Evolutionary conservation across 2,329 filamentous ascomycete species (phyloP).

Genomic region (Mycosphaerella sp.): DNA sequence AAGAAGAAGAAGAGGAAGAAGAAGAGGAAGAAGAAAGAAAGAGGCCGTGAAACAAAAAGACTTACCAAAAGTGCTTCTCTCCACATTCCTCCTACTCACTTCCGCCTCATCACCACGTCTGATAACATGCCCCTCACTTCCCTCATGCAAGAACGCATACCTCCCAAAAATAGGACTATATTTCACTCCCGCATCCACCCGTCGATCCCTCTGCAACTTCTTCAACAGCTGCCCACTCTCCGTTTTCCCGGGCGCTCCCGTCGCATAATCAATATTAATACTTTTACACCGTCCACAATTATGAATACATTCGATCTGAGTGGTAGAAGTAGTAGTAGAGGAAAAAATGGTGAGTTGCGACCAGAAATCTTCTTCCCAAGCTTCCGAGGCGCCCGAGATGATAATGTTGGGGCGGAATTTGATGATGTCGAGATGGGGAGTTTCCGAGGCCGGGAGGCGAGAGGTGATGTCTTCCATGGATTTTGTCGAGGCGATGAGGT

Average conservation of each 20-base stretch:
- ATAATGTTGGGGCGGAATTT: conserved; percentile 47
- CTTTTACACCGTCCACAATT: conserved; percentile 44
- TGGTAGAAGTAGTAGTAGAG: conserved; percentile 10
- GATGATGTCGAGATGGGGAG: conserved; percentile 34
- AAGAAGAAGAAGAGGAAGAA: too few relatives aligned
- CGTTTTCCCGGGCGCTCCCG: conserved; percentile 37
- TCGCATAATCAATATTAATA: conserved; percentile 45
- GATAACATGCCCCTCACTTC: conserved; percentile 30
- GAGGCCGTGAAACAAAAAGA: conserved; percentile 4
- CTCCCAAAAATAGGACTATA: conserved; percentile 46
- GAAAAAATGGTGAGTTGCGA: conserved; percentile 33
- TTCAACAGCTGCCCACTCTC: conserved; percentile 41
- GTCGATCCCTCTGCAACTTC: conserved; percentile 40
- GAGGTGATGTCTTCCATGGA: conserved; percentile 62
- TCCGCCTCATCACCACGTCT: conserved; percentile 42
- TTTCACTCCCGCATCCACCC: conserved; percentile 42
- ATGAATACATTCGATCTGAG: conserved; percentile 37
- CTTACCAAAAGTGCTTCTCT: conserved; percentile 42
- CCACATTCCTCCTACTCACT: conserved; percentile 37
- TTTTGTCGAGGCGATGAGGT: conserved; percentile 63
- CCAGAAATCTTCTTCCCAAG: conserved; percentile 47
- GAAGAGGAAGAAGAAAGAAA: too few relatives aligned
- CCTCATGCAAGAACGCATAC: conserved; percentile 39
- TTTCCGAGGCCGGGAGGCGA: conserved; percentile 33
- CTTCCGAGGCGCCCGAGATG: conserved; percentile 35